Evolutionary conservation across 805 yeast species (phyloP).

Genomic region (Grigorovia transvaalensis): DNA sequence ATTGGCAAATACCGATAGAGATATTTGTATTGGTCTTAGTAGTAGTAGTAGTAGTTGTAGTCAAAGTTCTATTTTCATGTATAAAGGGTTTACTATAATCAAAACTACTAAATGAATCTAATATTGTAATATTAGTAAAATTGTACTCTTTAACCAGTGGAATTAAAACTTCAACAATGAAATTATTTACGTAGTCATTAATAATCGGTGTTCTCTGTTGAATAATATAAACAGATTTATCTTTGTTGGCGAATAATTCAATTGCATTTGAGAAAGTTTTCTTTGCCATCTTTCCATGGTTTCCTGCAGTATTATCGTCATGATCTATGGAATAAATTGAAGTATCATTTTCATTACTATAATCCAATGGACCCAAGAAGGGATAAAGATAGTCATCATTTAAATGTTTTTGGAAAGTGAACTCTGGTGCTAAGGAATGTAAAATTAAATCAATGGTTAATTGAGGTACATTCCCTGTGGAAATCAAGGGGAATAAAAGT

Average conservation of each 20-base stretch:
- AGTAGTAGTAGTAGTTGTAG: neutral
- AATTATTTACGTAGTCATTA: slow-evolving; percentile 46
- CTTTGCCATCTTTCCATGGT: slow-evolving; percentile 1
- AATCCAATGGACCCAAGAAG: slow-evolving; percentile 70
- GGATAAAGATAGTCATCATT: slow-evolving; percentile 63
- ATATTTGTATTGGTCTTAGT: slow-evolving; percentile 3
- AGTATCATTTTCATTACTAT: neutral
- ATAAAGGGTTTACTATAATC: slow-evolving; percentile 10
- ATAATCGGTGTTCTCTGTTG: slow-evolving; percentile 81
- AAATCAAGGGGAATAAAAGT: slow-evolving; percentile 67
- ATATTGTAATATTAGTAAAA: slow-evolving; percentile 40
- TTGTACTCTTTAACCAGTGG: slow-evolving; percentile 37
- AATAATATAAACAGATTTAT: slow-evolving; percentile 40
- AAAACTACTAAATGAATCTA: slow-evolving; percentile 65
- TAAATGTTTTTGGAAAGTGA: slow-evolving; percentile 42
- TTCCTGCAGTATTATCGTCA: neutral
- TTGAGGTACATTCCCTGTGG: slow-evolving; percentile 88
- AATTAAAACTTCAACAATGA: slow-evolving; percentile 39
- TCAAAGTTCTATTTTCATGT: neutral
- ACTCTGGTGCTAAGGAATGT: slow-evolving; percentile 32
- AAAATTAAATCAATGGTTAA: slow-evolving; percentile 62
- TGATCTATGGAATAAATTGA: neutral
- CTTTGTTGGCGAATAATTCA: slow-evolving; percentile 47
- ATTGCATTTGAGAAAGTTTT: slow-evolving; percentile 45
- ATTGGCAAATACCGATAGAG: slow-evolving; percentile 19